Base-by-base conservation (phyloP, 306 rosid genomes). In the Trichosanthes truncata region DNA sequence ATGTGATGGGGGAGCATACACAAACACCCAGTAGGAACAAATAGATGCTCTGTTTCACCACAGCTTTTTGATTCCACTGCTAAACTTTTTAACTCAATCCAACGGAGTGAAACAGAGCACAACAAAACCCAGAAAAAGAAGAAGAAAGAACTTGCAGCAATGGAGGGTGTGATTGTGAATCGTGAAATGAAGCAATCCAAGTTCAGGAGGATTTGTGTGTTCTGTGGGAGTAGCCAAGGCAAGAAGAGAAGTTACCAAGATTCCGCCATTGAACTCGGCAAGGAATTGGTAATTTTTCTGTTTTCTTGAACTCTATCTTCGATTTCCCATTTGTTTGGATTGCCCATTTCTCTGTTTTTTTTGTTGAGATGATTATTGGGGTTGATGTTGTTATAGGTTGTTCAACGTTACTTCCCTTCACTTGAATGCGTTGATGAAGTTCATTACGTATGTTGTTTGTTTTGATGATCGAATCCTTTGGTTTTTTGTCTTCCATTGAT, bases 221-320 rank as follows among this genome's bases (percentile, higher is more conserved):
- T 95, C 80, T 95, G 98, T 89, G 98, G 98, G 3, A 95, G 98
- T 85, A 95, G 98, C 83, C 98, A 89, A 69, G 98, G 98, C 78
- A 95, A 92, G 84, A 95, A 95, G 87, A 89, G 81, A 77, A 93
- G 90, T 83, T 95, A 95, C 78, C 98, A 95, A 75, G 97, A 91
- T 78, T 93, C 98, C 79, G 98, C 98, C 84, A 90, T 91, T 87
- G 89, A 92, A 63, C 98, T 95, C 78, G 98, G 97, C 88, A 89
- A 91, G 38, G 97, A 95, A 86, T 89, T 95, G 98, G 98, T 94
- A 92, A 77, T 74, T 63, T 35, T 38, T 23, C 31, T 38, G 20
- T 52, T 8, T 36, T 20, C 9, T 52, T 63, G 43, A 12, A 23
- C 55, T 49, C 65, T 67, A 41, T 49, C 63, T 0, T 57, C 10